phyloP scores from a whole-genome alignment of 2,329 filamentous ascomycete species.

The Paradendryphiella salina region DNA sequence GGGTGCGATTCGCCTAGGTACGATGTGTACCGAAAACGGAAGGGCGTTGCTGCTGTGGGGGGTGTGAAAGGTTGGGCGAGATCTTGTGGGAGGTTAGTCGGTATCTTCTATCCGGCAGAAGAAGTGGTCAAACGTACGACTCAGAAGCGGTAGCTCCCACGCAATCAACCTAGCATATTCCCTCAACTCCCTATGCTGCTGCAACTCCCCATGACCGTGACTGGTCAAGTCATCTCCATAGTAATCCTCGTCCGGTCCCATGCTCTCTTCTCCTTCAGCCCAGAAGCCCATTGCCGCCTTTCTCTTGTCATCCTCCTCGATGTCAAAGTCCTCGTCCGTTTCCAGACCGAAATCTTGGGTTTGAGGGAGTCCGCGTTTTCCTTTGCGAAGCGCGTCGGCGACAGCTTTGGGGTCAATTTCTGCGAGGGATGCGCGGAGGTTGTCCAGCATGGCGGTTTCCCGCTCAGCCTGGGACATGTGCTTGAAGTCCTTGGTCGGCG shows the following conservation, averaged over 20 bases:
- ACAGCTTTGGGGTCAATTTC: constrained; percentile 28
- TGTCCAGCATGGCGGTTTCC: constrained; percentile 25
- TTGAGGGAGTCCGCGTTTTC: constrained; percentile 25
- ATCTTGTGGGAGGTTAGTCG: constrained; percentile 56
- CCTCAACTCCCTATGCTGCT: constrained; percentile 84
- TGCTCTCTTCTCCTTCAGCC: constrained; percentile 52
- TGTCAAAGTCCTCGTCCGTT: constrained; percentile 33
- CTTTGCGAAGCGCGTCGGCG: constrained; percentile 32
- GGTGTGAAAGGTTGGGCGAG: constrained; percentile 79
- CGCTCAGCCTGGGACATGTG: constrained; percentile 16
- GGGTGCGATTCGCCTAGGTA: constrained; percentile 96
- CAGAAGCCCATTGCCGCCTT: constrained; percentile 37
- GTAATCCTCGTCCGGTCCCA: constrained; percentile 64
- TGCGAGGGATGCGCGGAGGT: constrained; percentile 30
- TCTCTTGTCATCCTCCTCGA: constrained; percentile 21
- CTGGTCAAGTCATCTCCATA: constrained; percentile 82
- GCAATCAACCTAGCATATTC: constrained; percentile 84
- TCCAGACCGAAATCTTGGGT: constrained; percentile 22
- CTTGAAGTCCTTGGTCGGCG: background rate
- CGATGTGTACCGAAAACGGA: constrained; percentile 94
- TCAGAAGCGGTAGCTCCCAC: constrained; percentile 93
- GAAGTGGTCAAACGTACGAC: constrained; percentile 65
- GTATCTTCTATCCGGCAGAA: background rate
- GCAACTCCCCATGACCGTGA: constrained; percentile 82
- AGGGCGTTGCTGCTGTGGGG: constrained; percentile 67